Base-by-base conservation (phyloP, 176 grass and related monocot genomes). In the Aegilops sharonensis region DNA sequence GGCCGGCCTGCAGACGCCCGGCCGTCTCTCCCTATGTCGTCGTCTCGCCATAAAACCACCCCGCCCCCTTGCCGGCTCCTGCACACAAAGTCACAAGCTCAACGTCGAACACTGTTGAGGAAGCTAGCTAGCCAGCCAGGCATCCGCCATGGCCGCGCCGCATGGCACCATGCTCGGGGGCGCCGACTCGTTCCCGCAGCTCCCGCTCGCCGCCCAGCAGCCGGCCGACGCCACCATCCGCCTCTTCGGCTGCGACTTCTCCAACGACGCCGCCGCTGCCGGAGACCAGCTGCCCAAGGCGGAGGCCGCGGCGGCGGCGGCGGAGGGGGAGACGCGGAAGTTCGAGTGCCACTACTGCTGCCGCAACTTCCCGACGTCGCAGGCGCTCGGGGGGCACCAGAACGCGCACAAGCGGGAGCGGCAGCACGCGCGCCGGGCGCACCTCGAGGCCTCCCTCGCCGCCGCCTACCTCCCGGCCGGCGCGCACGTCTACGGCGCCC, bases 331-430 rank as follows among this genome's bases (percentile, higher is more conserved):
- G 40, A 80, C 54, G 14, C 85, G 94, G 45, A 96, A 78, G 85
- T 99, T 99, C 88, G 94, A 94, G 89, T 99, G 97, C 81, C 97
- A 96, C 85, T 99, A 99, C 90, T 99, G 97, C 84, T 96, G 83
- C 87, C 97, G 97, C 83, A 91, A 96, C 86, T 99, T 99, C 88
- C 94, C 97, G 50, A 99, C 97, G 32, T 95, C 94, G 79, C 97
- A 99, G 84, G 97, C 94, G 21, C 91, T 99, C 36, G 97, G 97
- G 5, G 97, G 97, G 0, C 97, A 99, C 87, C 97, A 99, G 85
- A 99, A 99, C 84, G 97, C 97, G 75, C 97, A 99, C 92, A 99
- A 99, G 92, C 92, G 97, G 40, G 97, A 99, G 90, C 87, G 97
- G 18, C 97, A 96, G 85, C 88, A 99, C 85, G 97, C 97, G n/a